Conservation (phyloP, 2,329 filamentous ascomycete genomes). For the Fusarium sp. region DNA sequence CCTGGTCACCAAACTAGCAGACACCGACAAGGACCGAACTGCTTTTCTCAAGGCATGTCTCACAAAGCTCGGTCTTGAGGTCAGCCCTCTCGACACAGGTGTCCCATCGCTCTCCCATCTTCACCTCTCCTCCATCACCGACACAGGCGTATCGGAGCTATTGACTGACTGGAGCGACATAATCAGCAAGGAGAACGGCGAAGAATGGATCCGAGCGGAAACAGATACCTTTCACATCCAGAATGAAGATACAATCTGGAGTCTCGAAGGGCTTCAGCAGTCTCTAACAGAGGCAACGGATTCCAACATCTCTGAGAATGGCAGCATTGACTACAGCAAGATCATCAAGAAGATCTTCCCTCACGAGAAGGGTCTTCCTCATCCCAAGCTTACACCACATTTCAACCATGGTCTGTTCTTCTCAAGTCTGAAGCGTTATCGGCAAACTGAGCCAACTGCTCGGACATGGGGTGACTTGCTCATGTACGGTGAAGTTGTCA, state of each 20-base stretch:
- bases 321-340: constrained; percentile 77
- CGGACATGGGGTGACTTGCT: constrained; percentile 79
- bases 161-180: constrained; percentile 73
- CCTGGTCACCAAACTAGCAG: constrained; percentile 72
- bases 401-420: constrained; percentile 89
- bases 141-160: constrained; percentile 72
- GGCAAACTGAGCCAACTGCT: constrained; percentile 62
- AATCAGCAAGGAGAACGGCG: constrained; percentile 70
- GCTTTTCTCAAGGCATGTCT: constrained; percentile 84
- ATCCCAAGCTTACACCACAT: constrained; percentile 77
- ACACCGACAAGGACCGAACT: constrained; percentile 74
- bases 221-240: constrained; percentile 85
- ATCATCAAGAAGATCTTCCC: constrained; percentile 78
- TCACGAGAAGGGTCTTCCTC: constrained; percentile 74
- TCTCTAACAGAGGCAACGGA: constrained; percentile 54
- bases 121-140: constrained; percentile 78
- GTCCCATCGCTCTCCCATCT: constrained; percentile 84
- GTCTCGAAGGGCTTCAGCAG: constrained; percentile 62
- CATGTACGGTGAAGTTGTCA: constrained; percentile 91
- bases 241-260: constrained; percentile 69
- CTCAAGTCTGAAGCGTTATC: constrained; percentile 74
- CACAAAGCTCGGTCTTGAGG: constrained; percentile 80
- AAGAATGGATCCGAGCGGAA: constrained; percentile 80
- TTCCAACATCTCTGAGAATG: constrained; percentile 47
- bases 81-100: constrained; percentile 73